phyloP scores from a whole-genome alignment of 805 yeast species.

The Candida tibetensis region DNA sequence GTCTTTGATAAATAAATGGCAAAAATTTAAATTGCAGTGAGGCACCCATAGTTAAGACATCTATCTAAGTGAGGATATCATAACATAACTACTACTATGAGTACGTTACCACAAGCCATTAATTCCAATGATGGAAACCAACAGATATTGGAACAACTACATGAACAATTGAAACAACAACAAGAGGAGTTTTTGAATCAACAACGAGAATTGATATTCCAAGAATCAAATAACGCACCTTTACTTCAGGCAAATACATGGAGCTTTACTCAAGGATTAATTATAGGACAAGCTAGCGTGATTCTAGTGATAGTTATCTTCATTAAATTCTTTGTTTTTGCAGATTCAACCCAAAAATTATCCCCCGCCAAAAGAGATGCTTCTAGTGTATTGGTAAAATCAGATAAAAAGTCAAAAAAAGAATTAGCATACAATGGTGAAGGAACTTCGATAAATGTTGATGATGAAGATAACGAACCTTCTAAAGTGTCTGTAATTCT shows the following conservation, averaged over 20 bases:
- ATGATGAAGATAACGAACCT: slow-evolving; percentile 16
- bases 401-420: slow-evolving; percentile 24
- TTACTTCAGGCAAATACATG: slow-evolving; percentile 29
- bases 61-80: too few relatives aligned
- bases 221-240: slow-evolving; percentile 14
- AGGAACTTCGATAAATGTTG: slow-evolving; percentile 7
- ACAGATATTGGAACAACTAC: slow-evolving; percentile 17
- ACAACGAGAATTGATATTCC: slow-evolving; percentile 22
- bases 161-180: slow-evolving; percentile 26
- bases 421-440: slow-evolving; percentile 14
- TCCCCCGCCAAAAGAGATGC: slow-evolving; percentile 23
- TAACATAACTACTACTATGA: too few relatives aligned
- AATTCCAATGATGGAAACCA: slow-evolving; percentile 1
- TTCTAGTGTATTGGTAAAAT: slow-evolving; percentile 31
- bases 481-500: slow-evolving; percentile 48
- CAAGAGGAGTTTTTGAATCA: slow-evolving; percentile 30
- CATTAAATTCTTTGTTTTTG: slow-evolving; percentile 72
- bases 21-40: too few relatives aligned
- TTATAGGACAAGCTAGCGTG: slow-evolving; percentile 73
- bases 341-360: slow-evolving; percentile 52
- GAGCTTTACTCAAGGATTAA: slow-evolving; percentile 77
- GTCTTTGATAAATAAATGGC: too few relatives aligned
- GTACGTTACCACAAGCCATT: neutral
- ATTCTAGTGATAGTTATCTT: slow-evolving; percentile 60
- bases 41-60: too few relatives aligned